A percentile compares a stretch with the other conserved stretches of the same genome.
These are phyloP conservation scores for Mycena sanguinolenta DNA, from an alignment of 768 basidiomycete genomes.

Conservation along the genomic window DNA sequence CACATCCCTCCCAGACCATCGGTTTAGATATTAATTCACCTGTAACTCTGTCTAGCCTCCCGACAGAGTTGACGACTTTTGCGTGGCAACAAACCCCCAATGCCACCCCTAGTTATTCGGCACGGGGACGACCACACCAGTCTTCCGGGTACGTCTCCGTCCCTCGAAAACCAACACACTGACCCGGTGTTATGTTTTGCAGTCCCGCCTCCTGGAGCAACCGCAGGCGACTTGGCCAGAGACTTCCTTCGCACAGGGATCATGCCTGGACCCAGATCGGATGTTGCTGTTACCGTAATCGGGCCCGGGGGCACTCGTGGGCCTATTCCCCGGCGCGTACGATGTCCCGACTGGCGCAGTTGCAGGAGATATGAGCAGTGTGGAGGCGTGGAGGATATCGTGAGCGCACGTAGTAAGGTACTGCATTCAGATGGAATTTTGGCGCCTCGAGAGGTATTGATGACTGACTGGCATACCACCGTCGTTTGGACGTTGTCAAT, in stretches of 20 bases:
- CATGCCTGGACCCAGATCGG: conserved; percentile 6
- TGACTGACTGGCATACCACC: too few relatives aligned
- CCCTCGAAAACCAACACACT: background rate
- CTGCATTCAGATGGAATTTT: too few relatives aligned
- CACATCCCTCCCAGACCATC: background rate
- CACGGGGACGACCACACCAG: conserved; percentile 40
- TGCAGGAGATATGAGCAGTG: conserved; percentile 24
- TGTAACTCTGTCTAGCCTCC: conserved; percentile 18
- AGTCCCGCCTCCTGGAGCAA: background rate
- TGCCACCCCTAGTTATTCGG: conserved; percentile 24
- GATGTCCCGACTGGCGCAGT: conserved; percentile 22
- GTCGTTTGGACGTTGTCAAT: too few relatives aligned
- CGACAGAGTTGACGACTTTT: conserved; percentile 33
- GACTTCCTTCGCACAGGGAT: conserved; percentile 26
- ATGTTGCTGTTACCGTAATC: conserved; percentile 21
- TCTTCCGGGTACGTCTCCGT: conserved; percentile 3
- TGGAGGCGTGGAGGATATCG: too few relatives aligned
- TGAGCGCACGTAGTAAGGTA: too few relatives aligned
- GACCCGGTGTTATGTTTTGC: background rate
- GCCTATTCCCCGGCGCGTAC: conserved; percentile 18
- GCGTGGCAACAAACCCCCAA: conserved; percentile 31
- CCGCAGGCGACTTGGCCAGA: background rate
- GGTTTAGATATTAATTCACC: background rate
- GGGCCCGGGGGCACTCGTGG: conserved; percentile 22
- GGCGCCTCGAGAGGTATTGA: too few relatives aligned